Evolutionary conservation across 2,329 filamentous ascomycete genomes (phyloP).

Genomic region (Parasarocladium wereldwijsianum): DNA sequence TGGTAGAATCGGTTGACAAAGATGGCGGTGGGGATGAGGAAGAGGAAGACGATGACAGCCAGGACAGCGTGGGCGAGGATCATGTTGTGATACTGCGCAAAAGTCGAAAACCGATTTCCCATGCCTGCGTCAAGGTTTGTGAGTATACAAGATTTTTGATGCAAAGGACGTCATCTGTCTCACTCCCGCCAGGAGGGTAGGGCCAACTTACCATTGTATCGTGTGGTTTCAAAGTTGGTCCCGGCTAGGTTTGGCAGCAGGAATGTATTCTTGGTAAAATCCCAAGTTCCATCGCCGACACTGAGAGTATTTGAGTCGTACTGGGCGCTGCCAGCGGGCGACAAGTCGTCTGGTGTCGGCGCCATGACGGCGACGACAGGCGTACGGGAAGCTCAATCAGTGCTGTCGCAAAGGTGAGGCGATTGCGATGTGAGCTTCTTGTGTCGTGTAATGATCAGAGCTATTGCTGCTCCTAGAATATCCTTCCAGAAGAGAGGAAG

Average conservation of each 20-base stretch:
- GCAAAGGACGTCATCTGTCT: too few species aligned
- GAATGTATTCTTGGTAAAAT: conserved; percentile 62
- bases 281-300: conserved; percentile 76
- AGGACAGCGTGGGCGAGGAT: conserved; percentile 59
- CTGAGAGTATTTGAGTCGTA: conserved; percentile 62
- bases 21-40: conserved; percentile 59
- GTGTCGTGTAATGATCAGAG: too few species aligned
- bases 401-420: too few species aligned
- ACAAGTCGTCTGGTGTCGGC: conserved; percentile 43
- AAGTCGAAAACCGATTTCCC: conserved; percentile 61
- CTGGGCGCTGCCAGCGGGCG: conserved; percentile 55
- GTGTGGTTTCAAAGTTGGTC: conserved; percentile 68
- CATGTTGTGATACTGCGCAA: conserved; percentile 55
- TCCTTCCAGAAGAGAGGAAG: too few species aligned
- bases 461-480: too few species aligned
- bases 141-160: conserved; percentile 5
- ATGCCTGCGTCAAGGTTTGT: conserved; percentile 43
- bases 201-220: conserved; percentile 57
- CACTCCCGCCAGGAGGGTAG: neutral
- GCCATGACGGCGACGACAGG: conserved; percentile 36
- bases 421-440: too few species aligned
- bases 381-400: too few species aligned
- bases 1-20: conserved; percentile 60
- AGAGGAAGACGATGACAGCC: conserved; percentile 58
- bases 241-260: conserved; percentile 64